These are phyloP conservation scores for Phialophora expanda DNA, from an alignment of 2,329 filamentous ascomycete species.

Conservation along the genomic window DNA sequence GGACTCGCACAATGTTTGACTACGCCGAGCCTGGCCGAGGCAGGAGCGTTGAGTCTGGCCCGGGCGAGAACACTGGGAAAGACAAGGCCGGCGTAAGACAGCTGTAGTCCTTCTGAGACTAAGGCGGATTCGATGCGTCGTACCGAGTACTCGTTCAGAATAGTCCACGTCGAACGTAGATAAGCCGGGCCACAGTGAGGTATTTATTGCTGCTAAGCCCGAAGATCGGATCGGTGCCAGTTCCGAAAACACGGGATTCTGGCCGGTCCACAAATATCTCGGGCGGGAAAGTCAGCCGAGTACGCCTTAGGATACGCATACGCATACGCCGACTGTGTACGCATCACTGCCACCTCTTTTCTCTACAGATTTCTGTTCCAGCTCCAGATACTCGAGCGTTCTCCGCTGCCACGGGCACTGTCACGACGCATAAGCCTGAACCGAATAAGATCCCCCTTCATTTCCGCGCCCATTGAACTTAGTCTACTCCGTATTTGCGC, in stretches of 20 bases:
- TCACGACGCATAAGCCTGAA: background rate
- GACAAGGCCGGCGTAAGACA: no score
- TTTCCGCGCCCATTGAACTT: background rate
- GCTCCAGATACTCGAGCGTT: background rate
- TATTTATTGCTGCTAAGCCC: no score
- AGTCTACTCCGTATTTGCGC: background rate
- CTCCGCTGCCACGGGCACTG: background rate
- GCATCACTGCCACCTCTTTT: background rate
- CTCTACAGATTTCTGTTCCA: background rate
- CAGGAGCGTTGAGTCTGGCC: no score
- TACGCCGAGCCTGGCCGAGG: no score
- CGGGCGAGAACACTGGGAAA: no score
- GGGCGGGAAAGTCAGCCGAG: background rate
- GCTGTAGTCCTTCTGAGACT: no score
- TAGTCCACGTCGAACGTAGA: no score
- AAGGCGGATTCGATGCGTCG: no score
- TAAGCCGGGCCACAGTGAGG: no score
- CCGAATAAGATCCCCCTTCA: background rate
- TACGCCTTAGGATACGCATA: background rate
- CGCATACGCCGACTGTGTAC: background rate
- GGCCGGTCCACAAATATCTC: background rate
- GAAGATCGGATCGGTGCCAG: background rate
- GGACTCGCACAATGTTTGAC: no score
- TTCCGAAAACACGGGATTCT: background rate
- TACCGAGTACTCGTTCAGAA: no score